Conservation (phyloP, 108 stramenopile genomes). For the Aurantiochytrium sp. region DNA sequence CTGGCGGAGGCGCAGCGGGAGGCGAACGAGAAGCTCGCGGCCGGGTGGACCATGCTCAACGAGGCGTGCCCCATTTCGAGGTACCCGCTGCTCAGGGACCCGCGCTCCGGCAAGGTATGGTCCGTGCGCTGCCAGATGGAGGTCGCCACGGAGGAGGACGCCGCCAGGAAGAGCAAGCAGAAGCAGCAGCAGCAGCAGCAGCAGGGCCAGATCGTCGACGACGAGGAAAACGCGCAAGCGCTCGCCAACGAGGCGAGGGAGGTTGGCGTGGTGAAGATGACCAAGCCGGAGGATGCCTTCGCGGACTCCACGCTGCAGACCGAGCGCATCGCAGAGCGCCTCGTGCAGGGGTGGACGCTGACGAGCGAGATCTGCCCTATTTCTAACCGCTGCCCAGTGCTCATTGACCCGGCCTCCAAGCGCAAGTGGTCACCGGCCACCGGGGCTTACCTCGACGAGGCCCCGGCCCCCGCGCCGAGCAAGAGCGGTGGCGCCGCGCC, state of each 20-base stretch:
- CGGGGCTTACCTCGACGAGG: neutral
- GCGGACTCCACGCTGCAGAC: neutral
- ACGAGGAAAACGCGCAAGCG: too few relatives aligned
- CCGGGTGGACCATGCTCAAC: conserved; percentile 11
- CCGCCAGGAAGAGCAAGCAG: neutral
- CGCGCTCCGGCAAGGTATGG: neutral
- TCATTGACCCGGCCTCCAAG: neutral
- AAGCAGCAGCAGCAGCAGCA: neutral
- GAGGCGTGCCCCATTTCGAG: neutral
- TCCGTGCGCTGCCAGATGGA: conserved; percentile 23
- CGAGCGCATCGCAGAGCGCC: neutral
- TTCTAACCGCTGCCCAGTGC: neutral
- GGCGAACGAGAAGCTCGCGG: neutral
- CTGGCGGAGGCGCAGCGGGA: conserved; percentile 1
- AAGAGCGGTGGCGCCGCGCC: too few relatives aligned
- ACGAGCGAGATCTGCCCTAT: conserved; percentile 21
- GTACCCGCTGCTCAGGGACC: neutral
- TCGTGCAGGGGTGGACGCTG: conserved; percentile 8
- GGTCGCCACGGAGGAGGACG: neutral
- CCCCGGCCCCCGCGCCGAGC: neutral
- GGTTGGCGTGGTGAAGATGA: too few relatives aligned
- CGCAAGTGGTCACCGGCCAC: conserved; percentile 4
- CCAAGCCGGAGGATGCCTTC: neutral
- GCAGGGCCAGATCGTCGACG: too few relatives aligned
- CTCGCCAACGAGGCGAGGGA: too few relatives aligned